Evolutionary conservation across 306 rosid genomes (phyloP).

Genomic region (Albizia julibrissin): DNA sequence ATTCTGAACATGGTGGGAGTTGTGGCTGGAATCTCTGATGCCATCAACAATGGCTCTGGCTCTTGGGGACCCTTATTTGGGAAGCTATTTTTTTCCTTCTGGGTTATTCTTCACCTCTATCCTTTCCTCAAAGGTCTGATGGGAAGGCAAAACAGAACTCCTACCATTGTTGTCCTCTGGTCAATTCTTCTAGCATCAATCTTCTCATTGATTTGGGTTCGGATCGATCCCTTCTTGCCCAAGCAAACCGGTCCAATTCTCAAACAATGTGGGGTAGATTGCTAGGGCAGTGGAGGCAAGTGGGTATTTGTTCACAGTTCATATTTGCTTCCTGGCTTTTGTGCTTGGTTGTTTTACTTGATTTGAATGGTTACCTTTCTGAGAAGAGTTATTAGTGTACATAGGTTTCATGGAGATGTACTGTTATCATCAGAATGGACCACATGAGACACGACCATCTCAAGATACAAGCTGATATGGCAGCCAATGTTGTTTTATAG

Average conservation of each 20-base stretch:
- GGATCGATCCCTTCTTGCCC: slow-evolving; percentile 60
- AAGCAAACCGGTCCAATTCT: slow-evolving; percentile 58
- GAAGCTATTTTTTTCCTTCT: slow-evolving; percentile 52
- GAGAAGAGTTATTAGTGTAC: slow-evolving; percentile 32
- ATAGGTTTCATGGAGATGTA: slow-evolving; percentile 27
- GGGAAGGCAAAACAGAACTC: slow-evolving; percentile 60
- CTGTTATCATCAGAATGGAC: slow-evolving; percentile 30
- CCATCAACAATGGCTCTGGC: slow-evolving; percentile 53
- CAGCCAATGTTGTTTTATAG: slow-evolving; percentile 27
- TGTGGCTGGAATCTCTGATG: slow-evolving; percentile 56
- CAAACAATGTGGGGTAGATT: slow-evolving; percentile 60
- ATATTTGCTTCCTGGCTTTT: slow-evolving; percentile 36
- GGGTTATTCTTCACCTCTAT: slow-evolving; percentile 57
- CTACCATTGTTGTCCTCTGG: slow-evolving; percentile 54
- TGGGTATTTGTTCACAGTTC: slow-evolving; percentile 22
- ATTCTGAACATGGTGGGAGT: slow-evolving; percentile 56
- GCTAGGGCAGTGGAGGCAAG: slow-evolving; percentile 33
- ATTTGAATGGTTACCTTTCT: slow-evolving; percentile 29
- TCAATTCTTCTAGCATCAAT: slow-evolving; percentile 52
- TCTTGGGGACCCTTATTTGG: slow-evolving; percentile 62
- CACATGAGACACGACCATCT: slow-evolving; percentile 11
- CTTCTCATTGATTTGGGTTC: slow-evolving; percentile 58
- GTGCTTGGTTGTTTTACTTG: slow-evolving; percentile 25
- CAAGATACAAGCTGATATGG: slow-evolving; percentile 24
- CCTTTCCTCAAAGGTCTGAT: slow-evolving; percentile 65